Base-by-base conservation (phyloP, 2,329 filamentous ascomycete species). In the Aureobasidium uvarum region DNA sequence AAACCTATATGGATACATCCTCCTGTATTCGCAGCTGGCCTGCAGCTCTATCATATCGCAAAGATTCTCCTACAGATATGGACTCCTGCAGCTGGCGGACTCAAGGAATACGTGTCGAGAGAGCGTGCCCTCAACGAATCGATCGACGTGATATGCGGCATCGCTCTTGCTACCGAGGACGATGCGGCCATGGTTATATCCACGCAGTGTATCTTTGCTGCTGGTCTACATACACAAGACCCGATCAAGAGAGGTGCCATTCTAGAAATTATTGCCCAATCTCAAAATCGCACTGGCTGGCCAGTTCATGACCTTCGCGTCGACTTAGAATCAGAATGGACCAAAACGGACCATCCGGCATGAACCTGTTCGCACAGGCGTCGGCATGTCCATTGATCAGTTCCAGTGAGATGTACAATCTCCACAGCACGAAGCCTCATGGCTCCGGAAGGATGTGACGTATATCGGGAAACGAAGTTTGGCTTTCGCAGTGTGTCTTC, bases 41-140 rank as follows among this genome's bases (percentile, higher is more conserved):
- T 84, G 6, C 83, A 84, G 67, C 76, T 79, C 11, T 80, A 83
- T 66, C 77, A 79, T 66, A 81, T 83, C 48, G 80, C 82, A 1
- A 76, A 77, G 20, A 81, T 84, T 41, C 73, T 85, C 0, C 77
- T 84, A 2, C 73, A 81, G 0, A 76, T 83, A 62, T 80, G 84
- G 59, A 77, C 80, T 39, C 81, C 82, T 2, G 80, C 79, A 0
- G 72, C 74, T 10, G 79, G 80, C 5, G 81, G 80, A 0, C 76
- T 81, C 50, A 76, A 79, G 8, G 80, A 80, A 7, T 82, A 81
- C 67, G 67, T 77, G 39, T 72, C 74, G 28, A 73, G 78, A 43
- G 77, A 80, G 67, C 75, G 75, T 51, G 70, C 72, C 7, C 71
- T 80, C 5, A 74, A 78, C 28, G 77, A 80, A 39, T 76, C 79